These are phyloP conservation scores for Tuber calosporum DNA, from an alignment of 495 filamentous ascomycete species.

Conservation along the genomic window DNA sequence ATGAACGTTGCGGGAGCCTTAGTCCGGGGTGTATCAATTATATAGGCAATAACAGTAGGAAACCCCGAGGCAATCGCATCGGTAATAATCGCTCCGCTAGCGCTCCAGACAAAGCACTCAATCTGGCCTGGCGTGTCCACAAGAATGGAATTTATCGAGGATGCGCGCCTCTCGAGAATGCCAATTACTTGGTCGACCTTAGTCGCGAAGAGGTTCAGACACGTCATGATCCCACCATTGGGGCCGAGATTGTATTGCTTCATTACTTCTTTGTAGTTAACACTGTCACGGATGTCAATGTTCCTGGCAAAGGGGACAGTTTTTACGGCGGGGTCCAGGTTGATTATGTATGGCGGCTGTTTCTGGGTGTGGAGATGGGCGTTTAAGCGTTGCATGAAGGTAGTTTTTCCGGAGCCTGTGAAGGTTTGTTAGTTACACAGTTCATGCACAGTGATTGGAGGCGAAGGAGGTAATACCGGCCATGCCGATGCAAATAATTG, in stretches of 20 bases:
- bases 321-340: constrained; percentile 91
- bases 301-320: constrained; percentile 96
- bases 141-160: constrained; percentile 68
- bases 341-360: constrained; percentile 81
- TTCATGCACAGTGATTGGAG: neutral
- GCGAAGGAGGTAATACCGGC: constrained; percentile 52
- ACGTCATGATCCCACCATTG: constrained; percentile 96
- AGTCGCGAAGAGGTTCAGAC: constrained; percentile 89
- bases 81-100: constrained; percentile 84
- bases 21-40: constrained; percentile 91
- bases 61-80: constrained; percentile 87
- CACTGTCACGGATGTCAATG: constrained; percentile 96
- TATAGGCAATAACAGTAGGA: constrained; percentile 92
- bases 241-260: constrained; percentile 95
- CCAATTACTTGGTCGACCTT: constrained; percentile 91
- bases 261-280: constrained; percentile 99
- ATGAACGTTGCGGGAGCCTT: constrained; percentile 93
- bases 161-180: constrained; percentile 78
- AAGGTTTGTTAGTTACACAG: constrained; percentile 11
- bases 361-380: constrained; percentile 72
- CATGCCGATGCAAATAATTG: constrained; percentile 95
- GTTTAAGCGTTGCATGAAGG: constrained; percentile 97
- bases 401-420: constrained; percentile 87
- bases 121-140: constrained; percentile 97
- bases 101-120: constrained; percentile 97